Evolutionary conservation across 2,329 filamentous ascomycete species (phyloP).

Genomic region (Lecanicillium sp.): DNA sequence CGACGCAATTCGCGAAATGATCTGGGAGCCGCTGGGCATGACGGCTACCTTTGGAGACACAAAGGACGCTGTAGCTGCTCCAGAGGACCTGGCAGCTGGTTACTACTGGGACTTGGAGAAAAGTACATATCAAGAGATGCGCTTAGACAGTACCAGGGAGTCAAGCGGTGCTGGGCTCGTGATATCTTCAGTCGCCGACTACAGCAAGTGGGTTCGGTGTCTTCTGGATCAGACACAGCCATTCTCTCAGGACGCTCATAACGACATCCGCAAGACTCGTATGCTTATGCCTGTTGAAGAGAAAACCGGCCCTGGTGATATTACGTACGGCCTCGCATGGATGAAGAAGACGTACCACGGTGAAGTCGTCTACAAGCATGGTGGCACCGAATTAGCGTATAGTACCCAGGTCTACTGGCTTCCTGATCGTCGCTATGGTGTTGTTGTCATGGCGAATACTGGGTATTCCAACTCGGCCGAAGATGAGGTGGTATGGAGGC

Average conservation of each 20-base stretch:
- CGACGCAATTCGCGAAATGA: neutral
- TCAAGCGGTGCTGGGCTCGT: slow-evolving; percentile 31
- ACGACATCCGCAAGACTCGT: slow-evolving; percentile 11
- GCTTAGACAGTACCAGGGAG: slow-evolving; percentile 19
- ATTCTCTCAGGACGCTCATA: slow-evolving; percentile 16
- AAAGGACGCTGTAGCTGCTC: slow-evolving; percentile 16
- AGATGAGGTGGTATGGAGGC: slow-evolving; percentile 2
- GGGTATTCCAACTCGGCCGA: slow-evolving; percentile 3
- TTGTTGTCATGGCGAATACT: slow-evolving; percentile 4
- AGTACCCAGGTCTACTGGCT: slow-evolving; percentile 1
- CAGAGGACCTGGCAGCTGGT: slow-evolving; percentile 28
- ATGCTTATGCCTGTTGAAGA: neutral
- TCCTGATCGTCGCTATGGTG: neutral
- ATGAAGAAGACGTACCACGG: slow-evolving; percentile 6
- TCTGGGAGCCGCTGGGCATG: slow-evolving; percentile 37
- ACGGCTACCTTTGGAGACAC: slow-evolving; percentile 27
- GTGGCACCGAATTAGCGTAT: neutral
- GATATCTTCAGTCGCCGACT: slow-evolving; percentile 40
- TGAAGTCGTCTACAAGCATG: slow-evolving; percentile 3
- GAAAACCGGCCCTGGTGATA: neutral
- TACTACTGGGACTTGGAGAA: slow-evolving; percentile 29
- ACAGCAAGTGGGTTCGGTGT: slow-evolving; percentile 41
- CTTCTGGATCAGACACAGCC: slow-evolving; percentile 26
- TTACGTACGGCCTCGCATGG: slow-evolving; percentile 6
- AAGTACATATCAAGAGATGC: slow-evolving; percentile 14